A percentile compares a stretch with the other conserved stretches of the same genome.
Evolutionary conservation across 129 eudicot species (phyloP).

Genomic region (Artemisia argyi): DNA sequence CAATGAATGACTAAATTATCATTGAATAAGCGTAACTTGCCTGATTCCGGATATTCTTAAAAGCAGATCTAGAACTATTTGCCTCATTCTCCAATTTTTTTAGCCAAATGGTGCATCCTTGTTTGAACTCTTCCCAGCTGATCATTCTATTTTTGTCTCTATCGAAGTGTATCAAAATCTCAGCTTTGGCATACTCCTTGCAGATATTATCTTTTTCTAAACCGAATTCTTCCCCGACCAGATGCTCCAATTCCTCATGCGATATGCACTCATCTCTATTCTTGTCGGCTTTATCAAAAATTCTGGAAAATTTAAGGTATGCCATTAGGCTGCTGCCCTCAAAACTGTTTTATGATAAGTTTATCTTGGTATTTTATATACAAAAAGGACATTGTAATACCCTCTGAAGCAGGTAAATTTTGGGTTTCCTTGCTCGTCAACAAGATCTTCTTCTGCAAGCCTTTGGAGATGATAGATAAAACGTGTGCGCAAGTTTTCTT

Average conservation of each 20-base stretch:
- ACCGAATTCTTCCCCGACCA: not conserved
- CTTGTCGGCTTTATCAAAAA: not conserved
- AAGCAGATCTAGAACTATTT: not conserved
- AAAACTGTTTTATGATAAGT: not conserved
- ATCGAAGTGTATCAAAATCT: conserved; percentile 27
- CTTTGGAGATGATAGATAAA: conserved; percentile 1
- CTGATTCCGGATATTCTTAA: not conserved
- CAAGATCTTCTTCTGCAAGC: not conserved
- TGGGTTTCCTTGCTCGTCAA: too few relatives aligned
- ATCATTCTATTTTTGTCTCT: conserved; percentile 12
- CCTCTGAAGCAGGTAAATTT: too few relatives aligned
- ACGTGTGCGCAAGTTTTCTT: too few relatives aligned
- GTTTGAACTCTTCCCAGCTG: not conserved
- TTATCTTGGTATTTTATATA: not conserved
- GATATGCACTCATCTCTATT: not conserved
- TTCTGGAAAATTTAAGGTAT: not conserved
- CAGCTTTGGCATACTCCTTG: conserved; percentile 16
- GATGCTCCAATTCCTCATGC: not conserved
- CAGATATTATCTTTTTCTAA: conserved; percentile 15
- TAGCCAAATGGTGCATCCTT: not conserved
- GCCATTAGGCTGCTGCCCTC: not conserved
- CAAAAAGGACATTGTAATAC: too few relatives aligned
- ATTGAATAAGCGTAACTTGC: not conserved
- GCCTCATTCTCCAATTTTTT: not conserved
- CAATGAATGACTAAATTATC: not conserved